These are phyloP conservation scores for Diaporthe longicolla DNA, from an alignment of 2,329 filamentous ascomycete genomes.

Conservation along the genomic window DNA sequence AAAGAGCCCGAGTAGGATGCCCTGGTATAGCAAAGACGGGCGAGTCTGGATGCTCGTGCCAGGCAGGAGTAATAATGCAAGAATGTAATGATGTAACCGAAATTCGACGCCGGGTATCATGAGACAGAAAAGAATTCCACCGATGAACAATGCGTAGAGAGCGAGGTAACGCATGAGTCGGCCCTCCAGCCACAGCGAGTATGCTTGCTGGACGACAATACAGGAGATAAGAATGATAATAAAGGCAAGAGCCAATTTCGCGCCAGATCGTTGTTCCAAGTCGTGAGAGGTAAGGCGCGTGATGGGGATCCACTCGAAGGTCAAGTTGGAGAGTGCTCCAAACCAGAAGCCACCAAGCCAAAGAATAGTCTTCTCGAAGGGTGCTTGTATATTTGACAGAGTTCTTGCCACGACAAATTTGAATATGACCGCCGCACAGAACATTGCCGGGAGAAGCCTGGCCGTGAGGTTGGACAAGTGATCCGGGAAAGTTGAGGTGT, in stretches of 20 bases:
- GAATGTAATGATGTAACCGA: conserved; percentile 94
- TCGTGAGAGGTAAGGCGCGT: conserved; percentile 92
- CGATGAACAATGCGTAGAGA: conserved; percentile 79
- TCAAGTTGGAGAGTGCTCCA: conserved; percentile 95
- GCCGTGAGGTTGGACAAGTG: conserved; percentile 84
- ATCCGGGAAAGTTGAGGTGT: conserved; percentile 71
- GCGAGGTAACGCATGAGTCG: conserved; percentile 83
- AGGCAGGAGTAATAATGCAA: conserved; percentile 88
- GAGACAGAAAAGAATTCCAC: conserved; percentile 77
- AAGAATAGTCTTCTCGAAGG: conserved; percentile 89
- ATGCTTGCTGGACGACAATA: conserved; percentile 82
- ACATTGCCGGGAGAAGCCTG: conserved; percentile 87
- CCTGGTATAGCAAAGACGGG: conserved; percentile 87
- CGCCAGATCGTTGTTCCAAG: conserved; percentile 88
- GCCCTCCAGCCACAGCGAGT: conserved; percentile 87
- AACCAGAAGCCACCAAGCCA: conserved; percentile 94
- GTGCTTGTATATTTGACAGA: conserved; percentile 79
- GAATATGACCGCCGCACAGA: conserved; percentile 89
- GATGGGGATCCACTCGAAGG: conserved; percentile 87
- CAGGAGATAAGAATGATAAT: conserved; percentile 79
- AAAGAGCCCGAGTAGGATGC: conserved; percentile 89
- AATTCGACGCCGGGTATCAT: conserved; percentile 82
- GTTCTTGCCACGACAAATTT: conserved; percentile 83
- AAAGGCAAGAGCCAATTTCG: conserved; percentile 82
- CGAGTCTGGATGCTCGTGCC: conserved; percentile 92